Conservation (phyloP, 805 yeast species). For the Groenewaldozyma salmanticensis region DNA sequence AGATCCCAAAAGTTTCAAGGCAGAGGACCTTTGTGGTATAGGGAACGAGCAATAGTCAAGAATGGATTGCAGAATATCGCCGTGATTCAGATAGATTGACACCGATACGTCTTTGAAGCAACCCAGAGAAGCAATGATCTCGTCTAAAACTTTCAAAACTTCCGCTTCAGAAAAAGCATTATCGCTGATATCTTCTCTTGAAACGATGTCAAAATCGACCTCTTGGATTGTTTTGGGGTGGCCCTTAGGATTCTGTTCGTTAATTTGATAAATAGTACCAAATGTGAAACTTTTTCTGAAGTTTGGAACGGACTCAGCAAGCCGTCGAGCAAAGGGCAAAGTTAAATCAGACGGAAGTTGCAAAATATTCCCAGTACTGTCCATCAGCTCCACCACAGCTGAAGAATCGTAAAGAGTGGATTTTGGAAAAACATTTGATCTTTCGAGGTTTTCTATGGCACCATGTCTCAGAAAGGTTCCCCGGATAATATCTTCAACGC, state of each 20-base stretch:
- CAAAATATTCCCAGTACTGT: slow-evolving; percentile 75
- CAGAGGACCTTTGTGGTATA: slow-evolving; percentile 59
- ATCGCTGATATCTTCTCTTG: slow-evolving; percentile 35
- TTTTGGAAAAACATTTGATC: slow-evolving; percentile 69
- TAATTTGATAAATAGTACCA: slow-evolving; percentile 74
- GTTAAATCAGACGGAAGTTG: slow-evolving; percentile 87
- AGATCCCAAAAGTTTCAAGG: slow-evolving; percentile 65
- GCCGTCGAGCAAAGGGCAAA: slow-evolving; percentile 75
- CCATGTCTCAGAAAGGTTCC: slow-evolving; percentile 71
- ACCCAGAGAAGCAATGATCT: slow-evolving; percentile 55
- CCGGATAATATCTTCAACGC: slow-evolving; percentile 37
- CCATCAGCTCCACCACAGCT: slow-evolving; percentile 70
- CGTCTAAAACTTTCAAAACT: slow-evolving; percentile 71
- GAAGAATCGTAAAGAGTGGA: slow-evolving; percentile 60
- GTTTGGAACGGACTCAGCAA: slow-evolving; percentile 54
- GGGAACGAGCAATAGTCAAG: slow-evolving; percentile 77
- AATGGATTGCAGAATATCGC: slow-evolving; percentile 64
- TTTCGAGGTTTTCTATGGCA: slow-evolving; percentile 63
- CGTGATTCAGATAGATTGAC: slow-evolving; percentile 64
- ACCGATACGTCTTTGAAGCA: slow-evolving; percentile 51
- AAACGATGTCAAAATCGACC: slow-evolving; percentile 74
- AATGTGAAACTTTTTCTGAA: slow-evolving; percentile 57
- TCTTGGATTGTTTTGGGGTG: slow-evolving; percentile 68
- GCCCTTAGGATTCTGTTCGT: slow-evolving; percentile 34
- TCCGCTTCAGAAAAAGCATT: slow-evolving; percentile 74